Evolutionary conservation across 2,329 filamentous ascomycete species (phyloP).

Genomic region (Thielaviopsis ethacetica): DNA sequence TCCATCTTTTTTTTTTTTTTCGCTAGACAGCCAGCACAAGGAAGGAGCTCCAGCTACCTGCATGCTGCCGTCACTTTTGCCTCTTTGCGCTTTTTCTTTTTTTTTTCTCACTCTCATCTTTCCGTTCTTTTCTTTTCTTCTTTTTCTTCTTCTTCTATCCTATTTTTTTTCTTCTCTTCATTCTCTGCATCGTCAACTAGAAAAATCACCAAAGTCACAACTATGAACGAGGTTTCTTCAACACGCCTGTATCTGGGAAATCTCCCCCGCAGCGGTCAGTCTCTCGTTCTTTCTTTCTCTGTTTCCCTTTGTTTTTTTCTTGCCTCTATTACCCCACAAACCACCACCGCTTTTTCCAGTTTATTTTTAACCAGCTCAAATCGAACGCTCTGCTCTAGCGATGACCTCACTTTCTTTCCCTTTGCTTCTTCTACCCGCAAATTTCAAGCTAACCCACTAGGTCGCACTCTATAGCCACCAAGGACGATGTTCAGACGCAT

Average conservation of each 20-base stretch:
- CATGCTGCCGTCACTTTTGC: background rate
- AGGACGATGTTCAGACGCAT: conserved; percentile 89
- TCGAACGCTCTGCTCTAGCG: background rate
- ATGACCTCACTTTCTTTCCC: conserved; percentile 7
- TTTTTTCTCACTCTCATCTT: background rate
- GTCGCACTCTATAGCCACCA: conserved; percentile 52
- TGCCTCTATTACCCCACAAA: conserved; percentile 1
- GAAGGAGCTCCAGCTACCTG: background rate
- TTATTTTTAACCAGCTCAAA: background rate
- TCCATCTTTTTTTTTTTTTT: background rate
- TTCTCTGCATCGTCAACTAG: conserved; percentile 7
- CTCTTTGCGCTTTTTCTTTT: background rate
- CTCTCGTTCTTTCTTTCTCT: background rate
- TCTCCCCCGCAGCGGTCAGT: conserved; percentile 85
- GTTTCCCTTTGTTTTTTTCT: background rate
- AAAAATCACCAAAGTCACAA: conserved; percentile 17
- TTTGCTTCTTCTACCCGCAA: background rate
- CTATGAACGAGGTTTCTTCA: conserved; percentile 77
- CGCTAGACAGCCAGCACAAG: background rate
- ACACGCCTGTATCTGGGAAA: conserved; percentile 96
- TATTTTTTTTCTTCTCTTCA: conserved; percentile 11
- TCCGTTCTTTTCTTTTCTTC: conserved; percentile 4
- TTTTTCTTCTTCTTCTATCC: conserved; percentile 1
- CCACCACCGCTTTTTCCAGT: background rate
- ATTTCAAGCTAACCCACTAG: background rate